phyloP scores from a whole-genome alignment of 148 eudicot genomes.

The Rhododendron simsii region DNA sequence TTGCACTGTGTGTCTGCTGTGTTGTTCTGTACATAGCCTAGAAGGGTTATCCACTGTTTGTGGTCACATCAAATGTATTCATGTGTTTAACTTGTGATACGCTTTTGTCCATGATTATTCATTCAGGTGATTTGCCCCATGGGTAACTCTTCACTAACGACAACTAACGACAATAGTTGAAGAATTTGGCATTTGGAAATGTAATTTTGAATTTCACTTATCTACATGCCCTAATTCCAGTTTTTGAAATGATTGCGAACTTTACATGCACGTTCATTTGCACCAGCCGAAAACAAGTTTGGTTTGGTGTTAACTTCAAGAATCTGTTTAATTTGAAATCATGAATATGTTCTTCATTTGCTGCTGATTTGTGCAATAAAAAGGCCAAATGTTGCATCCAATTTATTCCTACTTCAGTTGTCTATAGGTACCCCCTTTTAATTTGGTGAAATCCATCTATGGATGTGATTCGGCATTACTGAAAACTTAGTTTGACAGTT shows the following conservation, averaged over 20 bases:
- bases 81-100: neutral
- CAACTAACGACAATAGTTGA: neutral
- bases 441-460: neutral
- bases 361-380: neutral
- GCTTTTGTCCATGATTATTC: neutral
- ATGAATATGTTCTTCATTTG: neutral
- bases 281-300: neutral
- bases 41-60: neutral
- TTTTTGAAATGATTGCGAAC: neutral
- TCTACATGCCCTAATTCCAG: neutral
- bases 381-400: neutral
- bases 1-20: conserved; percentile 2
- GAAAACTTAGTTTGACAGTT: neutral
- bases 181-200: neutral
- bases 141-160: neutral
- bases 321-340: too few relatives aligned
- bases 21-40: conserved; percentile 1
- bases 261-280: neutral
- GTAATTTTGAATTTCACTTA: neutral
- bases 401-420: neutral
- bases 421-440: neutral
- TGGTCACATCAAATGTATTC: neutral
- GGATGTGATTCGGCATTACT: neutral
- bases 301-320: too few relatives aligned
- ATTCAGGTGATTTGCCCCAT: neutral